Evolutionary conservation across 331 rosid species (phyloP).

Genomic region (Ulmus americana): DNA sequence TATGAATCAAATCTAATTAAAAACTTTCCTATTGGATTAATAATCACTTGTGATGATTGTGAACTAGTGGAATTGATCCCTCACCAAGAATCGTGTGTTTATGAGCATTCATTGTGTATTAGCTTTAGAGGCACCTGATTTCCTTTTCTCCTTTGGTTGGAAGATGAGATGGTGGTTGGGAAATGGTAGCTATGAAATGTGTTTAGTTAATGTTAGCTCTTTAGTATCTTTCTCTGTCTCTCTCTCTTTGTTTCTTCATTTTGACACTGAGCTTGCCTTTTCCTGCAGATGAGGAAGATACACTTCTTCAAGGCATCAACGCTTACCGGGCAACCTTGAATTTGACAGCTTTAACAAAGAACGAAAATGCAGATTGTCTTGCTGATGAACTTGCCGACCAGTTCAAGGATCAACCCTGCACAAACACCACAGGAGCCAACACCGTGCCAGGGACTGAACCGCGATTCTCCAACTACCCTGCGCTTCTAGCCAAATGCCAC

Average conservation of each 20-base stretch:
- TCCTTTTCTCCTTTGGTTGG: too few relatives aligned
- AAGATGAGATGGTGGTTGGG: too few relatives aligned
- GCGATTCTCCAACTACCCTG: conserved; percentile 54
- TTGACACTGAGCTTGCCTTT: conserved; percentile 19
- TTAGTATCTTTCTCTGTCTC: background rate
- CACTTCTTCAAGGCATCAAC: conserved; percentile 66
- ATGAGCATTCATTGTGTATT: background rate
- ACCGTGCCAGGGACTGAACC: conserved; percentile 87
- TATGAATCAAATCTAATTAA: too few relatives aligned
- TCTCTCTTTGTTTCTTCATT: conserved; percentile 14
- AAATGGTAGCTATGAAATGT: too few relatives aligned
- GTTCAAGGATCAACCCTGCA: conserved; percentile 71
- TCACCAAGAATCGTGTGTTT: background rate
- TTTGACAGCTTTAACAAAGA: conserved; percentile 48
- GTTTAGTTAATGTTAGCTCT: background rate
- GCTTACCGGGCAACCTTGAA: conserved; percentile 48
- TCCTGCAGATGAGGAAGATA: conserved; percentile 54
- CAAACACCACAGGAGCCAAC: conserved; percentile 85
- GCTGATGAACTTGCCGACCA: conserved; percentile 72
- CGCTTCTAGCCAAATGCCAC: conserved; percentile 57
- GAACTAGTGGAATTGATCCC: background rate
- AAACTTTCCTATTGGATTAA: too few relatives aligned
- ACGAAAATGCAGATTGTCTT: conserved; percentile 66
- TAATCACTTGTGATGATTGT: too few relatives aligned
- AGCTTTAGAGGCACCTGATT: background rate